Evolutionary conservation across 2,329 filamentous ascomycete species (phyloP), one percentile per base, ranked within the genome.

Genomic region (Aureobasidium melanogenum): DNA sequence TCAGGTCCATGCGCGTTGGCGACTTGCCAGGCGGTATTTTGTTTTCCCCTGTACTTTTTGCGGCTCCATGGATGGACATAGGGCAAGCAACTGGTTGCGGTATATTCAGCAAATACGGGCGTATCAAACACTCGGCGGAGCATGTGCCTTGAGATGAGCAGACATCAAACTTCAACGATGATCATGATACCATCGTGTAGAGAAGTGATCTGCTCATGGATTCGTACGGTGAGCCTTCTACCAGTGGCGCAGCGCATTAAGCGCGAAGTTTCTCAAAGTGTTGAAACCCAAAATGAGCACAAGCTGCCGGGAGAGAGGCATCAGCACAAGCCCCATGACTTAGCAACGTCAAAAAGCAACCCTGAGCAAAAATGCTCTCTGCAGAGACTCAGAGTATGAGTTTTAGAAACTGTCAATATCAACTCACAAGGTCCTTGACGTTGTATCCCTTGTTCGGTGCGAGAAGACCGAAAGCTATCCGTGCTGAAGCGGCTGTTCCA

Each of bases 221-320:
- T 26, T 56, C 52, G 39, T 44, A 44, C 26, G 38, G 38, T 57
- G 39, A 57, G 22, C 28, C 32, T 32, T 57, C 22, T 26, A 26
- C 28, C 28, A 44, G 54, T 57, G 54, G 54, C 54, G 54, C 54
- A 57, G 54, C 54, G 41, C 54, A 12, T 57, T 57, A 36, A 32
- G 28, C 54, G 54, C 44, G 32, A 57, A 57, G 54, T 36, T 47
- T 57, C 54, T 34, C 30, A 46, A 32, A 46, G 41, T 57, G 54
- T 46, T 57, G 54, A 57, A 57, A 57, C 22, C 26, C 54, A 57
- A 57, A 57, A 5, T 46, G 41, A 57, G 54, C 41, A 57, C 41
- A 57, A 57, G 41, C 41, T 57, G 41, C 54, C 54, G 54, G 41
- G 41, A 28, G 9, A 19, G 4, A 38, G 15, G 39, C 54, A 47